Evolutionary conservation across 345 rosid genomes (phyloP), one percentile per base, ranked within the genome.

Genomic region (Lagerstroemia speciosa): DNA sequence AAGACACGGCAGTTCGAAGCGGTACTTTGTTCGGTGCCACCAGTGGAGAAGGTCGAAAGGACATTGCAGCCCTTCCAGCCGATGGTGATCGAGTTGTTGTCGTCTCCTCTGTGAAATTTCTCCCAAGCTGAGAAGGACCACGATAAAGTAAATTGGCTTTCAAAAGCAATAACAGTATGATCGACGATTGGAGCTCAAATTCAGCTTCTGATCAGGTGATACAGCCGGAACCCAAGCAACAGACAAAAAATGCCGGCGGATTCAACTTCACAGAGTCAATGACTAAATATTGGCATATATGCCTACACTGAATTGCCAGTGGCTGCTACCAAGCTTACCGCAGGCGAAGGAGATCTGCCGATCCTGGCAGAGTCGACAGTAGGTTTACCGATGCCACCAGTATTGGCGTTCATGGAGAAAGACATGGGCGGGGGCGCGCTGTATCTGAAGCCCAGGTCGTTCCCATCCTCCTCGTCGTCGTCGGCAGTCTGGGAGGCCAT

Each of bases 401-500:
- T 48, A 26, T 71, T 73, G 72, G 75, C 71, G 60, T 78, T 86
- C 65, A 92, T 83, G 43, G 88, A 79, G 66, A 86, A 81, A 19
- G 97, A 79, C 7, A 87, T 75, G 33, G 96, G 93, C 62, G 97
- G 94, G 77, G 91, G 95, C 64, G 89, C 96, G 58, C 87, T 85
- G 75, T 89, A 94, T 19, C 95, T 88, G 79, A 91, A 91, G 45
- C 84, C 93, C 72, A 88, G 86, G 70, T 89, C 96, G 68, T 83
- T 94, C 41, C 62, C 88, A 7, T 78, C 87, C 24, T 81, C 89
- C 6, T 91, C 98, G 41, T 87, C 96, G 43, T 88, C 95, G 38
- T 85, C 92, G 36, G 91, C 78, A 11, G 98, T 86, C 78, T 92
- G 98, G 43, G 99, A 95, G 69, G 98, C 99, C 99, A 95, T 95